phyloP scores from a whole-genome alignment of 1,284 basidiomycete species.

The Pseudomicrostroma phylloplanum region DNA sequence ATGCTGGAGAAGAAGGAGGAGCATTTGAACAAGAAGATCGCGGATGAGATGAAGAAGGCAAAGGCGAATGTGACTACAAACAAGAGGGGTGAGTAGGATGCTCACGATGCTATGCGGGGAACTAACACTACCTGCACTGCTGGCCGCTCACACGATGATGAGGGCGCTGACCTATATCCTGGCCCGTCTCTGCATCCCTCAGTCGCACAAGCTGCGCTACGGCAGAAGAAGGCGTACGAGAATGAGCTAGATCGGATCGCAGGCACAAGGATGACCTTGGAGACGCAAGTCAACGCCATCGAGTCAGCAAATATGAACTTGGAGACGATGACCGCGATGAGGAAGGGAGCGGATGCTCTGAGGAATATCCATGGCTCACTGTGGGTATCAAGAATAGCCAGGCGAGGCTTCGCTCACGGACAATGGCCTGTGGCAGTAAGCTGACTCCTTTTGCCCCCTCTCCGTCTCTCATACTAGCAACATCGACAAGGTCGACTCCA shows the following conservation, averaged over 20 bases:
- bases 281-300: conserved; percentile 92
- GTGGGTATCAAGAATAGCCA: conserved; percentile 10
- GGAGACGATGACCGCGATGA: conserved; percentile 97
- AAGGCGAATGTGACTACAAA: conserved; percentile 87
- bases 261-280: conserved; percentile 83
- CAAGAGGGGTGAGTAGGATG: conserved; percentile 68
- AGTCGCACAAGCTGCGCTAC: conserved; percentile 64
- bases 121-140: not conserved
- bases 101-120: not conserved
- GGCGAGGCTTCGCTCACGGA: not conserved
- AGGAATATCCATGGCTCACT: conserved; percentile 85
- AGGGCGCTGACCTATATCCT: not conserved
- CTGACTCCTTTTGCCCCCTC: not conserved
- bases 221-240: conserved; percentile 89
- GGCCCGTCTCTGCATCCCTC: not conserved
- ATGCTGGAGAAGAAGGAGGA: conserved; percentile 99
- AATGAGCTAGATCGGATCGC: conserved; percentile 78
- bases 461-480: conserved; percentile 49
- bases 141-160: not conserved
- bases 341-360: conserved; percentile 85
- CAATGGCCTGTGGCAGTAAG: not conserved
- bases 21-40: conserved; percentile 90
- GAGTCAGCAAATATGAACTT: conserved; percentile 97
- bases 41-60: conserved; percentile 87
- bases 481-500: conserved; percentile 83